phyloP scores from a whole-genome alignment of 225 moss, liverwort and hornwort genomes.

The Rhytidiadelphus loreus region DNA sequence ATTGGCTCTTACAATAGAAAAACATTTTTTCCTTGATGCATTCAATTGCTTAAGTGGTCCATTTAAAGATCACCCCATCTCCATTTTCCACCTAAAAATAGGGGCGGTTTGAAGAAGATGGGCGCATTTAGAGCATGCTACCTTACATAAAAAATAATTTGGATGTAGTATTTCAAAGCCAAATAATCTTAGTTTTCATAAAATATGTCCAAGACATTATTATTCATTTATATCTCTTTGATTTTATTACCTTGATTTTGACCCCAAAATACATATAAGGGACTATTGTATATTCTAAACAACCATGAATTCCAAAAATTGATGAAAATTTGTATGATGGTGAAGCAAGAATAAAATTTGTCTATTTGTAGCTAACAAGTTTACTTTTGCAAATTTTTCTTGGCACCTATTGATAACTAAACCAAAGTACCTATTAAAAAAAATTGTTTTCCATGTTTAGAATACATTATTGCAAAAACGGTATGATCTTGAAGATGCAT shows the following conservation, averaged over 20 bases:
- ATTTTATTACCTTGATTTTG: background rate
- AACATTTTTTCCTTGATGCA: too few relatives aligned
- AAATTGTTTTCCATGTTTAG: fast-evolving
- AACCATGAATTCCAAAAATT: background rate
- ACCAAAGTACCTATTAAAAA: background rate
- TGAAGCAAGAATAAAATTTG: background rate
- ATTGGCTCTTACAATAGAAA: too few relatives aligned
- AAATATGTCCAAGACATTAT: background rate
- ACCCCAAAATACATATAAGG: fast-evolving
- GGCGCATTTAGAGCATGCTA: too few relatives aligned
- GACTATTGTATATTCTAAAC: background rate
- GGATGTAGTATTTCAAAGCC: background rate
- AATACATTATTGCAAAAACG: background rate
- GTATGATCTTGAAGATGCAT: background rate
- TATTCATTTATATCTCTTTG: background rate
- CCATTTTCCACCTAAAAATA: too few relatives aligned
- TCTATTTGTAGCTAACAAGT: background rate
- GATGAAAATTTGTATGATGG: background rate
- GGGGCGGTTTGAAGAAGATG: too few relatives aligned
- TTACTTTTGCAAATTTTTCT: fast-evolving
- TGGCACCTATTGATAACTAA: background rate
- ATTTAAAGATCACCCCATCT: too few relatives aligned
- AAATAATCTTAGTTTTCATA: background rate
- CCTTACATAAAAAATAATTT: too few relatives aligned
- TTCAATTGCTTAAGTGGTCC: too few relatives aligned